These are phyloP conservation scores for Cladosporium sp. DNA, from an alignment of 2,329 filamentous ascomycete species.

Conservation along the genomic window DNA sequence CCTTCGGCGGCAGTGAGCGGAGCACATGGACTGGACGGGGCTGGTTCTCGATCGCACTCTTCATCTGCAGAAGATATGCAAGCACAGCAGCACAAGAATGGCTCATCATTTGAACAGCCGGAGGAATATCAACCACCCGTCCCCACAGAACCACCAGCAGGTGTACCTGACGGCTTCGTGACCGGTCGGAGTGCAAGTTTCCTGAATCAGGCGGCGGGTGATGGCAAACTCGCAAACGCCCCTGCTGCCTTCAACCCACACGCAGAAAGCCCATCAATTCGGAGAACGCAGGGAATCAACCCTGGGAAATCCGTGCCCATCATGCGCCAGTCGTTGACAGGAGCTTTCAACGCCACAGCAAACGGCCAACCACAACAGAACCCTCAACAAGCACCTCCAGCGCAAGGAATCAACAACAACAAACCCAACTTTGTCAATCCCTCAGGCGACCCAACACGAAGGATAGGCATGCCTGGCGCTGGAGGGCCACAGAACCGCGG, in stretches of 20 bases:
- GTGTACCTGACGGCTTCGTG: conserved; percentile 41
- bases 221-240: conserved; percentile 28
- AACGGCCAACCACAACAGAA: conserved; percentile 12
- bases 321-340: conserved; percentile 36
- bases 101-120: not conserved
- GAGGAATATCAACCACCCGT: conserved; percentile 19
- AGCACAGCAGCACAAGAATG: conserved; percentile 12
- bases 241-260: conserved; percentile 44
- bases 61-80: conserved; percentile 22
- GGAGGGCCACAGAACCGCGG: conserved; percentile 37
- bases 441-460: conserved; percentile 41
- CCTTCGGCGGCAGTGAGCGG: not conserved
- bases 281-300: conserved; percentile 83
- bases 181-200: conserved; percentile 41
- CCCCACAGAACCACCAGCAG: conserved; percentile 25
- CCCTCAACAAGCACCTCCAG: conserved; percentile 11
- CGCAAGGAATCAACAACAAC: conserved; percentile 14
- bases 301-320: conserved; percentile 73
- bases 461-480: conserved; percentile 45
- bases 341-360: conserved; percentile 6
- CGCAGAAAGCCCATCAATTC: conserved; percentile 65
- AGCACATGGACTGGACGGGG: conserved; percentile 13
- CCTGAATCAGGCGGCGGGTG: conserved; percentile 30
- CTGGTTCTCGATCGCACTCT: conserved; percentile 26
- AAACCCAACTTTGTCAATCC: conserved; percentile 46